Base-by-base conservation (phyloP, 2,329 filamentous ascomycete genomes). In the Claviceps cyperi region DNA sequence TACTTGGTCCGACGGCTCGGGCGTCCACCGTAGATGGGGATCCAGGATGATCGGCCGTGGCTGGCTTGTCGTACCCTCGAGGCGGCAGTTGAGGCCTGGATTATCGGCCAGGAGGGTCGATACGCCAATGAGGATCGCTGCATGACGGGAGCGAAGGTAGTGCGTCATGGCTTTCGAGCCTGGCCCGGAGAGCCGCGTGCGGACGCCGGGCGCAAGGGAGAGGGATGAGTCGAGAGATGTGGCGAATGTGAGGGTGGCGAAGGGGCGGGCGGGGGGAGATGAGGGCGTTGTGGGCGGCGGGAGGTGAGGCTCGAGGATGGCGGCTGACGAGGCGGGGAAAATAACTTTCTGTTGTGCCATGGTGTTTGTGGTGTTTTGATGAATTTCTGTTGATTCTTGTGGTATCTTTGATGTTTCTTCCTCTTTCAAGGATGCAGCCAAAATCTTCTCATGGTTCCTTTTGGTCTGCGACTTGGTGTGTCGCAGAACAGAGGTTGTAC, bases 151-250 rank as follows among this genome's bases (percentile, higher is more conserved):
- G 59, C 91, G 86, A 28, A 97, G 77, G 63, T 85, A 87, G 66
- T 97, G 91, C 0, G 91, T 96, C 87, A 97, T 94, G 49, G 86
- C 78, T 66, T 95, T 95, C 38, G 87, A 87, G 55, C 82, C 74
- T 0, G 84, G 78, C 3, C 90, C 90, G 1, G 91, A 97, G 14
- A 97, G 77, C 0, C 77, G 73, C 2, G 91, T 97, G 56, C 84
- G 85, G n/a, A 80, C 73, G 14, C 89, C 89, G 0, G 88, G 87
- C 0, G 82, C 75, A 28, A 91, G 74, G 1, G 89, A 79, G 47
- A 94, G 75, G 49, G 81, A 78, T 40, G 84, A 83, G 69, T 97
- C 91, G 57, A 98, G 82, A 4, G 90, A 96, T 6, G 83, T 84
- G 21, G 92, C 91, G 66, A 90, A 97, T 13, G 91, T 96, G 40